These are phyloP conservation scores for Rhizopogon vulgaris DNA, from an alignment of 768 basidiomycete genomes.

Conservation along the genomic window DNA sequence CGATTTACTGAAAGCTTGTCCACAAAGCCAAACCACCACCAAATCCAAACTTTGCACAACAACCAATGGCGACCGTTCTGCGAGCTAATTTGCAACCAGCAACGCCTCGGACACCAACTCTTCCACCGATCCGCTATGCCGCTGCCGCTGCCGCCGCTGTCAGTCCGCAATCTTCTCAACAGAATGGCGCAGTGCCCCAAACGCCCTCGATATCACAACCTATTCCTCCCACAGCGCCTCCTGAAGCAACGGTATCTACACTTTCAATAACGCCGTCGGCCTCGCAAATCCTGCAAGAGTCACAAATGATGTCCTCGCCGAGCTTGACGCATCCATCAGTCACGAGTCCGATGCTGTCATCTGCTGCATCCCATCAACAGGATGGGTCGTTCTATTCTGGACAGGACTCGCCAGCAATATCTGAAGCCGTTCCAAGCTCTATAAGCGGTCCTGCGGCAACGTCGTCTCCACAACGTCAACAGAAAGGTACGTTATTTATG, in stretches of 20 bases:
- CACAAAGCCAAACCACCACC: constrained; percentile 64
- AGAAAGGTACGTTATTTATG: constrained; percentile 40
- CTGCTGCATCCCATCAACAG: constrained; percentile 57
- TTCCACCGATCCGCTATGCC: constrained; percentile 86
- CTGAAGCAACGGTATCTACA: constrained; percentile 34
- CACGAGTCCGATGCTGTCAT: constrained; percentile 78
- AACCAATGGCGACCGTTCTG: constrained; percentile 70
- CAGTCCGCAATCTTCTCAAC: constrained; percentile 19
- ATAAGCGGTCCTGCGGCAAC: constrained; percentile 43
- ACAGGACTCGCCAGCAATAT: constrained; percentile 67
- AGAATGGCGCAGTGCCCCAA: constrained; percentile 29
- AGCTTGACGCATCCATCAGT: constrained; percentile 82
- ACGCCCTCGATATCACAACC: constrained; percentile 37
- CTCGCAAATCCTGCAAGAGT: constrained; percentile 29
- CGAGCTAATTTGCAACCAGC: constrained; percentile 65
- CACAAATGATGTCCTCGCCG: constrained; percentile 55
- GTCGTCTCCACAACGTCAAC: constrained; percentile 53
- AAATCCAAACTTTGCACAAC: constrained; percentile 74
- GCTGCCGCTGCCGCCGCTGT: constrained; percentile 69
- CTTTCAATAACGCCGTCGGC: constrained; percentile 32
- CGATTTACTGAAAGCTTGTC: constrained; percentile 7
- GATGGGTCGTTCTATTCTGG: constrained; percentile 66
- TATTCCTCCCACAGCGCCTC: constrained; percentile 28
- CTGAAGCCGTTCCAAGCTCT: constrained; percentile 50
- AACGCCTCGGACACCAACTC: constrained; percentile 42